Base-by-base conservation (phyloP, 2,329 filamentous ascomycete genomes). In the Aotearoamyces nothofagi region DNA sequence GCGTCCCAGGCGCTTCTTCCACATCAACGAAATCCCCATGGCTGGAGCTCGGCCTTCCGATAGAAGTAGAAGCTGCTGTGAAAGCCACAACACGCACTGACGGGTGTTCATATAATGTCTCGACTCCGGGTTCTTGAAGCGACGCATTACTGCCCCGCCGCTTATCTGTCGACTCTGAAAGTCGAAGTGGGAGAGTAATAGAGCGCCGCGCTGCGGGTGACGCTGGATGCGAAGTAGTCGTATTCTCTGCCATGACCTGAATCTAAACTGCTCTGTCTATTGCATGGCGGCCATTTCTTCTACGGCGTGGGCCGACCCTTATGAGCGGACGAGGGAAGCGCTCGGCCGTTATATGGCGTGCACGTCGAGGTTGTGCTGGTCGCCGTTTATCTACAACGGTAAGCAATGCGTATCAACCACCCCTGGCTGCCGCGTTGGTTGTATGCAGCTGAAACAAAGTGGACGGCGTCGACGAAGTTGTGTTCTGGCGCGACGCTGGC, bases 1-100 rank as follows among this genome's bases (percentile, higher is more conserved):
- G 57, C 0, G 73, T 72, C 36, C 77, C 73, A 14, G 69, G 58
- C 32, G 68, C 50, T 33, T 68, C 51, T 41, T 66, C 30, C 42
- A 52, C 17, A 45, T 49, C 39, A 49, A 46, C 28, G 45, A 46
- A 36, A 46, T 46, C 36, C 30, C 39, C 41, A 32, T 32, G 39
- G 17, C 36, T 47, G 13, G 41, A 44, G 11, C 35, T 29, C 3
- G 38, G 29, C 13, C 32, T 34, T 8, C 36, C 34, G 4, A 27
- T 26, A 26, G 12, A 30, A 14, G 39, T 29, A 9, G 22, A 20
- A 23, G 32, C 25, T 25, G 43, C 43, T 9, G 51, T 65, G 50
- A 80, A 79, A 32, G 69, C 66, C 29, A 78, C 61, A 24, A 51
- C 49, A 8, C 43, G 43, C n/a, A 39, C 47, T 6, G 39, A 44